Base-by-base conservation (phyloP, 1,284 basidiomycete genomes). In the Pascua sp. region DNA sequence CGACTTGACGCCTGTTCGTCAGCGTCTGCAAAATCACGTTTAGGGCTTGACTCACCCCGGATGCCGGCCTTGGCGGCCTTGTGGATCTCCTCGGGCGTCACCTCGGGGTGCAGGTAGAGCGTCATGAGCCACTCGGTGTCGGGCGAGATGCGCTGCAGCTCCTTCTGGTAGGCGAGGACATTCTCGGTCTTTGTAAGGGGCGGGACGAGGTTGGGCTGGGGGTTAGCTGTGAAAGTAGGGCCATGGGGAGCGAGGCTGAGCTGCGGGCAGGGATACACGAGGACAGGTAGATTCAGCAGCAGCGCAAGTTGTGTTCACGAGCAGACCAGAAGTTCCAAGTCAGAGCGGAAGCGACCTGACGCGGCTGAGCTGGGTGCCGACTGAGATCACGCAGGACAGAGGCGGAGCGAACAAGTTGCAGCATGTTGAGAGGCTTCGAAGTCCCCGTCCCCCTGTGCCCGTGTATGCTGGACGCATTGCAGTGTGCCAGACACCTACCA, bases 121-220 rank as follows among this genome's bases (percentile, higher is more conserved):
- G 95, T 97, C 88, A 98, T 95, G 42, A 98, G 81, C 78, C 91
- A 97, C 77, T 92, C 85, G 41, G 90, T 86, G 47, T 81, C 74
- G 8, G 91, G 85, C 45, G 91, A 90, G 59, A 97, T 86, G 41
- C 77, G 78, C 69, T 90, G 80, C 16, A 99, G 83, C 48, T 85
- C 79, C 7, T 82, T 78, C 69, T 88, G 86, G 80, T 99, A 99
- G 49, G 82, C 81, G 45, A 95, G 69, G 1, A 93, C 93, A 66
- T 87, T 85, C 37, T 87, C 86, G 4, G 91, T 89, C 9, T 83
- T 89, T 1, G 89, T 93, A 68, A 98, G 85, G 2, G 96, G 96
- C 32, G 96, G 96, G 53, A 86, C 86, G 45, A 96, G 84, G 77
- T 99, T 99, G 59, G 96, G 96, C 92, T 95, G 63, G 56, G 42